phyloP scores from a whole-genome alignment of 164 flowering plant genomes.

The Vitis rotundifolia region DNA sequence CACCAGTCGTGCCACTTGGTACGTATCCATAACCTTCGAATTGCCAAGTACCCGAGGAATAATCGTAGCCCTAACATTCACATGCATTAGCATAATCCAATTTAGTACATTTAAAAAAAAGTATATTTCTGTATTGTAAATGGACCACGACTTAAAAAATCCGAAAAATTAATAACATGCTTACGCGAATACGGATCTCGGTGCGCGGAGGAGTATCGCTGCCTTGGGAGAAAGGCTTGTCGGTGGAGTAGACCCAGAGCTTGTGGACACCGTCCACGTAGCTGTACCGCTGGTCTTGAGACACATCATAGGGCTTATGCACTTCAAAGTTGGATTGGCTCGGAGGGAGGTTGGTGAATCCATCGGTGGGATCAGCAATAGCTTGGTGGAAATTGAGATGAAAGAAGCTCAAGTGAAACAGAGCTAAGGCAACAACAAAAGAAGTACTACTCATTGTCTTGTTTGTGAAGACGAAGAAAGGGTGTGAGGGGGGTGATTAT shows the following conservation, averaged over 20 bases:
- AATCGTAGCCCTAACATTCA: conserved; percentile 27
- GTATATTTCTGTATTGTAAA: too few relatives aligned
- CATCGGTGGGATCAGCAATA: conserved; percentile 3
- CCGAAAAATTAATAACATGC: too few relatives aligned
- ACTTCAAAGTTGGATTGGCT: conserved; percentile 8
- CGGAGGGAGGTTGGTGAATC: conserved; percentile 11
- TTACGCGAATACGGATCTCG: conserved; percentile 27
- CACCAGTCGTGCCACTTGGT: conserved; percentile 30
- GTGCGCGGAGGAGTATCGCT: conserved; percentile 32
- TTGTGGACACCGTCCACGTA: conserved; percentile 32
- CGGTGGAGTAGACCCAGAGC: conserved; percentile 33
- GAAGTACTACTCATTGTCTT: too few relatives aligned
- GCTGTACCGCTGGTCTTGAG: conserved; percentile 16
- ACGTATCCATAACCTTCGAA: conserved; percentile 26
- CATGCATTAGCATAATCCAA: too few relatives aligned
- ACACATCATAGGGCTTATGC: conserved; percentile 21
- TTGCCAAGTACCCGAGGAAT: conserved; percentile 33
- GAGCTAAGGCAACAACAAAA: not conserved
- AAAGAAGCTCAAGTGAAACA: not conserved
- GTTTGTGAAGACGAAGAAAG: too few relatives aligned
- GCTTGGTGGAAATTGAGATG: not conserved
- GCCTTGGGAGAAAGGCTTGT: conserved; percentile 23
- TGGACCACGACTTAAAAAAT: too few relatives aligned
- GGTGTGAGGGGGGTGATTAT: too few relatives aligned
- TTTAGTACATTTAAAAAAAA: too few relatives aligned